Conservation (phyloP, 441 rosid species). For the Capsella rubella region DNA sequence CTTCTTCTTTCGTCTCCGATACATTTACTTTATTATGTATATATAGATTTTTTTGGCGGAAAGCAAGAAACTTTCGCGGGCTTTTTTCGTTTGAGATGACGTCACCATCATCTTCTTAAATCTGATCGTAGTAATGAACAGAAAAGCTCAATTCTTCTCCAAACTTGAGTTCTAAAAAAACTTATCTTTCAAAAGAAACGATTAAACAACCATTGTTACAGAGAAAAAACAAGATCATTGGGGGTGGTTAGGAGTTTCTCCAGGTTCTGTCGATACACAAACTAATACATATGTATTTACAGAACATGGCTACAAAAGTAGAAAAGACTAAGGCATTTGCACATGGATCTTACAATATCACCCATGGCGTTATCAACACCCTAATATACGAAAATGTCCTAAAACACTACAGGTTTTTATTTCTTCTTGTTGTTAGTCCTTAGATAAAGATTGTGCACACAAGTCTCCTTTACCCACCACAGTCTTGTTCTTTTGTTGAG, state of each 20-base stretch:
- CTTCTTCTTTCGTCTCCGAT: not conserved
- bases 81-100: slow-evolving; percentile 27
- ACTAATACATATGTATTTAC: slow-evolving; percentile 34
- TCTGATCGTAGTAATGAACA: not conserved
- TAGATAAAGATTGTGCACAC: slow-evolving; percentile 30
- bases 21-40: not conserved
- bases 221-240: not conserved
- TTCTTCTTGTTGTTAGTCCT: slow-evolving; percentile 6
- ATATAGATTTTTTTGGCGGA: slow-evolving; percentile 36
- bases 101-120: slow-evolving; percentile 6
- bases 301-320: slow-evolving; percentile 11
- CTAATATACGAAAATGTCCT: not conserved
- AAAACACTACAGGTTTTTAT: not conserved
- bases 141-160: not conserved
- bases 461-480: slow-evolving; percentile 3
- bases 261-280: slow-evolving; percentile 22
- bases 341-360: slow-evolving; percentile 20
- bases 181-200: not conserved
- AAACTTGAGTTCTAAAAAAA: not conserved
- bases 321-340: slow-evolving; percentile 1
- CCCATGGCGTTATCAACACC: slow-evolving; percentile 17
- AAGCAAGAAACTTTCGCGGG: slow-evolving; percentile 36
- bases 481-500: slow-evolving; percentile 28
- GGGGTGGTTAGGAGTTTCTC: not conserved
- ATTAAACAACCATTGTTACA: slow-evolving; percentile 17